Conservation (phyloP, 2,329 filamentous ascomycete genomes). For the Penicillium polonicum region DNA sequence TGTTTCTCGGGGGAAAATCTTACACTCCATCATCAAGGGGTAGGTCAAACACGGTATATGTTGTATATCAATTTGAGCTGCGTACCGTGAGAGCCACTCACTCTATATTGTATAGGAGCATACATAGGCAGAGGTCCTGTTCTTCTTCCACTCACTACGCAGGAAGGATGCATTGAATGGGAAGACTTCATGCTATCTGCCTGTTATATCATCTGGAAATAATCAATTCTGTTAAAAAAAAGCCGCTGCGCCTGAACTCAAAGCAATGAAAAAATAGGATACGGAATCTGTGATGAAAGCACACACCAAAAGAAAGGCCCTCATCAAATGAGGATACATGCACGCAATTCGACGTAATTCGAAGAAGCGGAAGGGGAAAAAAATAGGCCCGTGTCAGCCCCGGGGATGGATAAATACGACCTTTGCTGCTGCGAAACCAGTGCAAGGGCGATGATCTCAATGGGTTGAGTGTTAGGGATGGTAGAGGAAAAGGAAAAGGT, state of each 20-base stretch:
- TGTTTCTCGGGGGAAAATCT: not conserved
- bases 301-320: not conserved
- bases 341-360: not conserved
- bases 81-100: not conserved
- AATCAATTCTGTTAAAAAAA: not conserved
- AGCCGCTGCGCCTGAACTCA: not conserved
- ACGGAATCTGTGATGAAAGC: not conserved
- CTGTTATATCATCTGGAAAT: not conserved
- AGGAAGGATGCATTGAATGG: not conserved
- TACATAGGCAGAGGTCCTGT: not conserved
- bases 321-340: not conserved
- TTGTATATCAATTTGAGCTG: not conserved
- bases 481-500: not conserved
- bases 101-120: not conserved
- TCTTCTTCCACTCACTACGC: not conserved
- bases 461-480: not conserved
- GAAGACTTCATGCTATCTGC: not conserved
- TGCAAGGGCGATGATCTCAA: not conserved
- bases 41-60: not conserved
- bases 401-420: not conserved
- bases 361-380: not conserved
- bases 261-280: not conserved
- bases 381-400: not conserved
- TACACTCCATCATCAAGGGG: not conserved
- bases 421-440: not conserved